phyloP scores from a whole-genome alignment of 2,329 filamentous ascomycete genomes.

The Pseudogymnoascus sp. region DNA sequence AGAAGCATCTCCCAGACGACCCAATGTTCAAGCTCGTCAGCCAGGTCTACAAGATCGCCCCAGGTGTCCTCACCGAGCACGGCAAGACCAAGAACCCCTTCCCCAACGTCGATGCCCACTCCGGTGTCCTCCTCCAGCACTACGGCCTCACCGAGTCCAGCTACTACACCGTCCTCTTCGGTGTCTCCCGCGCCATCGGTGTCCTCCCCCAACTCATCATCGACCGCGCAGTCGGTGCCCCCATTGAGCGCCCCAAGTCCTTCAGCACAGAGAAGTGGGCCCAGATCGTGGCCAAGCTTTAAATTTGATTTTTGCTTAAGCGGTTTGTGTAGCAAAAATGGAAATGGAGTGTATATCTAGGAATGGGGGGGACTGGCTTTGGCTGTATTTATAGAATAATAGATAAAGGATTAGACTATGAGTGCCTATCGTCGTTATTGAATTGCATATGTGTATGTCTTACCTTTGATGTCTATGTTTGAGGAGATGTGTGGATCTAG shows the following conservation, averaged over 20 bases:
- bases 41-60: slow-evolving; percentile 99
- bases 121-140: slow-evolving; percentile 98
- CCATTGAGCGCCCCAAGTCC: slow-evolving; percentile 97
- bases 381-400: slow-evolving; percentile 30
- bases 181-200: slow-evolving; percentile 95
- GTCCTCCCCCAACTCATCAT: slow-evolving; percentile 99
- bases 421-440: slow-evolving; percentile 17
- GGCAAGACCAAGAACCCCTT: slow-evolving; percentile 99
- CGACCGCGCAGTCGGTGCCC: slow-evolving; percentile 91
- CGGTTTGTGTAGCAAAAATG: slow-evolving; percentile 20
- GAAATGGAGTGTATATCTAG: slow-evolving; percentile 24
- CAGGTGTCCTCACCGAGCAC: slow-evolving; percentile 95
- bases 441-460: slow-evolving; percentile 18
- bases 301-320: slow-evolving; percentile 35
- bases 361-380: slow-evolving; percentile 23
- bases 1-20: slow-evolving; percentile 84
- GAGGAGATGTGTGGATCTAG: neutral
- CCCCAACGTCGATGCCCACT: slow-evolving; percentile 98
- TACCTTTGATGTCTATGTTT: neutral
- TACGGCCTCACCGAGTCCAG: slow-evolving; percentile 97
- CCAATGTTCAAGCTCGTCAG: slow-evolving; percentile 99
- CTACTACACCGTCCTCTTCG: slow-evolving; percentile 99
- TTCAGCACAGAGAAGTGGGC: slow-evolving; percentile 97
- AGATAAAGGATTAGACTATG: slow-evolving; percentile 26
- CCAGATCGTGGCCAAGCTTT: slow-evolving; percentile 90